These are phyloP conservation scores for Claviceps arundinis DNA, from an alignment of 2,329 filamentous ascomycete species.

Conservation along the genomic window DNA sequence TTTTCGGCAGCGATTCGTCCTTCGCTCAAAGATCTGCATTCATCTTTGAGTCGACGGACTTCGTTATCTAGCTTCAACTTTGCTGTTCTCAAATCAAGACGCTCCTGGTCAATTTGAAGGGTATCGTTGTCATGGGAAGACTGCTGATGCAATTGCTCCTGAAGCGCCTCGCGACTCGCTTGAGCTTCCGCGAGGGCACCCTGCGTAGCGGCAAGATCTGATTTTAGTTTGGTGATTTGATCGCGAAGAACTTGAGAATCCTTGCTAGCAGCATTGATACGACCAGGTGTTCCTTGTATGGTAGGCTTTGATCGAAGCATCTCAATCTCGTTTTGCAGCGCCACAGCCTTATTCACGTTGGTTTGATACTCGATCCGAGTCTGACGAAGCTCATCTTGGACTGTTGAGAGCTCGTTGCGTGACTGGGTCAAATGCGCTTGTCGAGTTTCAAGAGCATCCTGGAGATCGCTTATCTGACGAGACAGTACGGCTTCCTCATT, in stretches of 20 bases:
- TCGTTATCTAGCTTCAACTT: constrained; percentile 57
- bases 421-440: constrained; percentile 52
- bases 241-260: constrained; percentile 54
- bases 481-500: constrained; percentile 57
- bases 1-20: constrained; percentile 47
- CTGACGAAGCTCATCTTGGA: constrained; percentile 58
- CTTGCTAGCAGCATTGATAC: constrained; percentile 40
- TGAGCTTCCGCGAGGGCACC: constrained; percentile 43
- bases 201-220: constrained; percentile 46
- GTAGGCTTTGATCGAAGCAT: constrained; percentile 40
- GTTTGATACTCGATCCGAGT: constrained; percentile 49
- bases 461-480: constrained; percentile 62
- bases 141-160: constrained; percentile 43
- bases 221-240: constrained; percentile 43
- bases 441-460: constrained; percentile 55
- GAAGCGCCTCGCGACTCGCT: constrained; percentile 54
- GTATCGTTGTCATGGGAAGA: constrained; percentile 44
- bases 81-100: constrained; percentile 52
- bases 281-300: constrained; percentile 13
- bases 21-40: constrained; percentile 43
- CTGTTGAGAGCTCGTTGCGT: constrained; percentile 49
- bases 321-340: constrained; percentile 64
- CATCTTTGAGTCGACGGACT: constrained; percentile 49
- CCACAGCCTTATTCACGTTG: constrained; percentile 51
- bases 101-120: constrained; percentile 52